phyloP scores from a whole-genome alignment of 2,329 filamentous ascomycete genomes.

The Monascus ruber region DNA sequence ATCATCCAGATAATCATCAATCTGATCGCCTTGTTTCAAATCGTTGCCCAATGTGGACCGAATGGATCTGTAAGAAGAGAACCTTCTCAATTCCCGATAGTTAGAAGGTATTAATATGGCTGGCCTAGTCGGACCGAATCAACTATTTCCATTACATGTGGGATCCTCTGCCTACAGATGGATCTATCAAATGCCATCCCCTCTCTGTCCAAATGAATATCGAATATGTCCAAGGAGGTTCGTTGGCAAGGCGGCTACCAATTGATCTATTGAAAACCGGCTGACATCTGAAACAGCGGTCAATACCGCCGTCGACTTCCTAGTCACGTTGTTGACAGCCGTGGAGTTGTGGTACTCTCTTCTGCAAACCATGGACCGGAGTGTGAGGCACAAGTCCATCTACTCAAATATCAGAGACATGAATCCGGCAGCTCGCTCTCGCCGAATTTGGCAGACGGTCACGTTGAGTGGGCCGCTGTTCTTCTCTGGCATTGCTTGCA shows the following conservation, averaged over 20 bases:
- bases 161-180: conserved; percentile 22
- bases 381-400: conserved; percentile 11
- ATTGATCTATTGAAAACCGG: too few species aligned
- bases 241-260: neutral
- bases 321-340: conserved; percentile 18
- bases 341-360: conserved; percentile 27
- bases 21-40: conserved; percentile 23
- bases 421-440: conserved; percentile 16
- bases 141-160: conserved; percentile 29
- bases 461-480: conserved; percentile 23
- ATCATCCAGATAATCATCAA: conserved; percentile 22
- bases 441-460: conserved; percentile 25
- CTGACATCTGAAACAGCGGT: conserved; percentile 11
- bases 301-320: conserved; percentile 24
- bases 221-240: conserved; percentile 27
- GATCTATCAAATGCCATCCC: conserved; percentile 23
- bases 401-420: conserved; percentile 19
- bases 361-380: conserved; percentile 15
- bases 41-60: conserved; percentile 25
- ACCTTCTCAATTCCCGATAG: conserved; percentile 2
- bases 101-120: neutral
- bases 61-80: conserved; percentile 19
- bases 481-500: conserved; percentile 23
- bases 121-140: conserved; percentile 24
- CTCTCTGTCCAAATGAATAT: conserved; percentile 22